Evolutionary conservation across 2,329 filamentous ascomycete species (phyloP).

Genomic region (Nannizziopsis barbatae): DNA sequence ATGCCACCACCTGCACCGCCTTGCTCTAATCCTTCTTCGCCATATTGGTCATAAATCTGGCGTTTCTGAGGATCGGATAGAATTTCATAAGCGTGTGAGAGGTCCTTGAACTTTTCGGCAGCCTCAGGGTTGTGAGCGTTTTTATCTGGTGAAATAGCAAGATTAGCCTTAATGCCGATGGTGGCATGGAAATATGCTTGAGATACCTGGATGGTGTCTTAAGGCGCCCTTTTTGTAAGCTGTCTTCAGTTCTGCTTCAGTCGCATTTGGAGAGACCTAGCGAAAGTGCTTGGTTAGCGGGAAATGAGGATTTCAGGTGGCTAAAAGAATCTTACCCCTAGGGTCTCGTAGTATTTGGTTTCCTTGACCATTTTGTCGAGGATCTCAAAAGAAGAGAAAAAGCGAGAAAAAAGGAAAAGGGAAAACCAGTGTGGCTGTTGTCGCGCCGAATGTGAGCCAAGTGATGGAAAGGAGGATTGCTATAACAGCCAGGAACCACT

Average conservation of each 20-base stretch:
- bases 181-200: slow-evolving; percentile 29
- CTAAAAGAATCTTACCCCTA: slow-evolving; percentile 33
- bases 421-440: too few relatives aligned
- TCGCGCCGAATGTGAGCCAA: slow-evolving; percentile 5
- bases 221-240: slow-evolving; percentile 90
- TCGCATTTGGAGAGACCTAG: slow-evolving; percentile 66
- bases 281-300: background rate
- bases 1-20: slow-evolving; percentile 76
- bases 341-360: slow-evolving; percentile 39
- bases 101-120: slow-evolving; percentile 96
- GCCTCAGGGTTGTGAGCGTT: slow-evolving; percentile 87
- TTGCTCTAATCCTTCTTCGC: slow-evolving; percentile 83
- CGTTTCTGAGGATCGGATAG: slow-evolving; percentile 89
- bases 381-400: slow-evolving; percentile 17
- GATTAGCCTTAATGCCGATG: background rate
- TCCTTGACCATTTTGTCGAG: slow-evolving; percentile 41
- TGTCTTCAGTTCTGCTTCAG: slow-evolving; percentile 80
- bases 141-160: slow-evolving; percentile 55
- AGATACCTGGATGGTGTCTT: slow-evolving; percentile 74
- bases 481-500: background rate
- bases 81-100: slow-evolving; percentile 90
- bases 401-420: slow-evolving; percentile 12
- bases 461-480: background rate
- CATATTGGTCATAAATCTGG: slow-evolving; percentile 89
- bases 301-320: background rate